phyloP scores from a whole-genome alignment of 495 filamentous ascomycete genomes.

The Extremus antarcticus region DNA sequence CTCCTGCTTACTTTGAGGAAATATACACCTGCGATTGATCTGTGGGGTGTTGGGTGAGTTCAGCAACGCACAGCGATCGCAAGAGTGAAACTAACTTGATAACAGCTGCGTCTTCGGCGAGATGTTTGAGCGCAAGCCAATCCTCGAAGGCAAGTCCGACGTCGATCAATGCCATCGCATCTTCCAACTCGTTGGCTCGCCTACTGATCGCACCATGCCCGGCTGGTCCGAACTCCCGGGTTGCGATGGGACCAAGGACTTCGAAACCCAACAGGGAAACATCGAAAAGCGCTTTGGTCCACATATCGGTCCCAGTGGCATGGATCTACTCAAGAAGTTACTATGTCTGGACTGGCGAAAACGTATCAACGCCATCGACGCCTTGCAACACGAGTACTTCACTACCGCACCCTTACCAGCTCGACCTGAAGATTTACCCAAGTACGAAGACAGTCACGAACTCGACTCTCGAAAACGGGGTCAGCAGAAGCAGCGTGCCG shows the following conservation, averaged over 20 bases:
- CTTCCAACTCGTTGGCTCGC: conserved; percentile 85
- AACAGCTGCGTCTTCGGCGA: conserved; percentile 89
- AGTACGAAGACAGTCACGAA: conserved; percentile 90
- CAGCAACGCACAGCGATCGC: not conserved
- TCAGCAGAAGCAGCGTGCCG: conserved; percentile 69
- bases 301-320: conserved; percentile 47
- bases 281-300: conserved; percentile 62
- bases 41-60: conserved; percentile 91
- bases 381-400: conserved; percentile 88
- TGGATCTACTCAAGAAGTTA: conserved; percentile 71
- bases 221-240: conserved; percentile 75
- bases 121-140: conserved; percentile 92
- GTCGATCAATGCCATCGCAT: conserved; percentile 81
- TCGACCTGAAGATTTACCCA: conserved; percentile 68
- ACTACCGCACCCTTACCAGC: conserved; percentile 65
- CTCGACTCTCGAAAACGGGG: conserved; percentile 56
- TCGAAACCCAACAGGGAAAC: conserved; percentile 51
- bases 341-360: conserved; percentile 79
- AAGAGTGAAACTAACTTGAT: not conserved
- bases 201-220: conserved; percentile 87
- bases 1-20: conserved; percentile 71
- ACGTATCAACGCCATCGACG: conserved; percentile 89
- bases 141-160: conserved; percentile 82
- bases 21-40: conserved; percentile 93
- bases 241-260: conserved; percentile 61